Base-by-base conservation (phyloP, 139 green algal species). In the Chlamydomonas schloesseri region DNA sequence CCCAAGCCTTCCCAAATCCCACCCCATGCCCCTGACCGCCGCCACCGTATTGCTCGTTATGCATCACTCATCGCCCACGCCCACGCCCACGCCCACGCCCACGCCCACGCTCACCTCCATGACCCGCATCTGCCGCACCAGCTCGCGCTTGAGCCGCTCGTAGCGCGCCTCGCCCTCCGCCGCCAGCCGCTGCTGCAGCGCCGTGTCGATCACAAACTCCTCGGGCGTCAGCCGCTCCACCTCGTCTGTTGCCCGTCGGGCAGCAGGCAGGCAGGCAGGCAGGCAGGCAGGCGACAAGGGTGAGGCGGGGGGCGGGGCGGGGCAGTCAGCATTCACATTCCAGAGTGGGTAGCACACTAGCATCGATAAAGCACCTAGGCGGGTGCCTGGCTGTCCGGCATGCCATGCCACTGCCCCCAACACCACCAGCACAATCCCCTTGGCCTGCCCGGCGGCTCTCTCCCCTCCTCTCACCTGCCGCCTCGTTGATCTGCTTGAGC, bases 141-240 rank as follows among this genome's bases (percentile, higher is more conserved):
- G 8, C 57, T 29, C 24, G 23, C 23, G 33, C 55, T 36, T 71
- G 31, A 71, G 57, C 23, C 11, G 26, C 18, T 24, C 42, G 36
- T 84, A 73, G 11, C 62, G 47, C 42, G 18, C 50, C 28, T 73
- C 74, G 0, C 60, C 87, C 33, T 65, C 81, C 58, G 24, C 67
- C 14, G 57, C 18, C 23, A 90, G 50, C 34, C 73, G 42, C 23
- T 24, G 46, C 67, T 65, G 50, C 81, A 88, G 58, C 10, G 17
- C 81, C 0, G 42, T 53, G 67, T 90, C 87, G 13, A 90, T 82
- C 46, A 87, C 53, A 60, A 90, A 88, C n/a, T 88, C 87, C n/a
- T 65, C 55, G 1, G 86, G 62, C 0, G 37, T 70, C 37, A 90
- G 71, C 57, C 60, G 67, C 81, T 90, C 74, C 26, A 50, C 55